Evolutionary conservation across 768 basidiomycete species (phyloP).

Genomic region (Candolleomyces efflorescens): DNA sequence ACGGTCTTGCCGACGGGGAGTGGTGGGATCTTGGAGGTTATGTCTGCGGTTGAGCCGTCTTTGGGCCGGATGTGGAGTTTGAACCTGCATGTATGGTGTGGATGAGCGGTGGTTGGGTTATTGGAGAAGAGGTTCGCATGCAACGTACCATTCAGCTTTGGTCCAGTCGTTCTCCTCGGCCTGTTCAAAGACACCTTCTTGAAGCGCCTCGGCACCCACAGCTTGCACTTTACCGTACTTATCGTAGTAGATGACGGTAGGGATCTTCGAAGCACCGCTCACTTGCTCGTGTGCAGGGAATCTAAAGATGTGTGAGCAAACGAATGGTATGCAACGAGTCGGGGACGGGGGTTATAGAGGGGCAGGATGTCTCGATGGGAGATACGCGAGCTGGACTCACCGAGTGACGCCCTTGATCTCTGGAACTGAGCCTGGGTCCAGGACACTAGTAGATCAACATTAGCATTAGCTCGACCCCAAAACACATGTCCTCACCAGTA

Average conservation of each 20-base stretch:
- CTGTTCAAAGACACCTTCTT: slow-evolving; percentile 29
- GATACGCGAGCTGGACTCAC: background rate
- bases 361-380: background rate
- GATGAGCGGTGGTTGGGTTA: background rate
- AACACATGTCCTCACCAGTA: slow-evolving; percentile 20
- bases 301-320: slow-evolving; percentile 18
- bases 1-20: slow-evolving; percentile 5
- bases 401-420: slow-evolving; percentile 19
- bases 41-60: background rate
- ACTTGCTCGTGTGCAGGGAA: slow-evolving; percentile 39
- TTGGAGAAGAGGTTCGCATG: slow-evolving; percentile 7
- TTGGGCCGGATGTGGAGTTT: slow-evolving; percentile 14
- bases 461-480: background rate
- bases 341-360: background rate
- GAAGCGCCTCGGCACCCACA: slow-evolving; percentile 26
- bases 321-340: background rate
- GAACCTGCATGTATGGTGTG: slow-evolving; percentile 3
- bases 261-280: slow-evolving; percentile 43
- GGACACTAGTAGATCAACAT: slow-evolving; percentile 18
- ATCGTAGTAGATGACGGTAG: slow-evolving; percentile 39
- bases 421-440: slow-evolving; percentile 33
- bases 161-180: slow-evolving; percentile 42
- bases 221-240: background rate
- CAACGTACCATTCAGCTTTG: slow-evolving; percentile 42
- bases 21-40: slow-evolving; percentile 6